phyloP scores from a whole-genome alignment of 2,329 filamentous ascomycete genomes.

The Aspergillus oerlinghausenensis region DNA sequence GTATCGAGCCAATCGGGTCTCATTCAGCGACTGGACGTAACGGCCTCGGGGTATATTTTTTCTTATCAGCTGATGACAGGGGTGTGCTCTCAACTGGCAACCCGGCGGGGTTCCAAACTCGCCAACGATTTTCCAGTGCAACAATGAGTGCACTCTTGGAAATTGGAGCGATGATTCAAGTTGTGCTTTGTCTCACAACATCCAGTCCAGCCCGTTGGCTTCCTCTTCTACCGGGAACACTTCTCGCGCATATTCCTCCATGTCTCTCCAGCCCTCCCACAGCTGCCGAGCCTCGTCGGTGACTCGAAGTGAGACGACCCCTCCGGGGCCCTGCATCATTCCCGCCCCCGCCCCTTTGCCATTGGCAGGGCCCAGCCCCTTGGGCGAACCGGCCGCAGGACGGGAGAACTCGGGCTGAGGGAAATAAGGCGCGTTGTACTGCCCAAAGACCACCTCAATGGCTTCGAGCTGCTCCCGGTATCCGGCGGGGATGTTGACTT shows the following conservation, averaged over 20 bases:
- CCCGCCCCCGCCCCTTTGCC: slow-evolving; percentile 42
- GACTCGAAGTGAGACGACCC: slow-evolving; percentile 59
- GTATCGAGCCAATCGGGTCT: slow-evolving; percentile 6
- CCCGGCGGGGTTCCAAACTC: slow-evolving; percentile 17
- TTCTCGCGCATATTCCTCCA: slow-evolving; percentile 92
- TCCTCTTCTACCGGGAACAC: slow-evolving; percentile 93
- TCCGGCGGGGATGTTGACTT: slow-evolving; percentile 78
- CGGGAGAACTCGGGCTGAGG: slow-evolving; percentile 53
- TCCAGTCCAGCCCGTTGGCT: slow-evolving; percentile 91
- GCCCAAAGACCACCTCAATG: slow-evolving; percentile 56
- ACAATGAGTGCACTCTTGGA: background rate
- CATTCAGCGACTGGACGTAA: background rate
- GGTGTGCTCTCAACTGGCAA: background rate
- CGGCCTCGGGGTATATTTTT: background rate
- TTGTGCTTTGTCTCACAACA: slow-evolving; percentile 46
- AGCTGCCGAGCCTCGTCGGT: slow-evolving; percentile 72
- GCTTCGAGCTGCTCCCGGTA: slow-evolving; percentile 82
- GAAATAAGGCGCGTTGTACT: slow-evolving; percentile 59
- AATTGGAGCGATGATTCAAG: slow-evolving; percentile 10
- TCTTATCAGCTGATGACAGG: background rate
- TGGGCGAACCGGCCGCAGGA: slow-evolving; percentile 34
- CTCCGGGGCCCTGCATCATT: slow-evolving; percentile 49
- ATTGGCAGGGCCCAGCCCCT: slow-evolving; percentile 33
- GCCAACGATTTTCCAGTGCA: slow-evolving; percentile 18
- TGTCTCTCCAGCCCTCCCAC: slow-evolving; percentile 85